Percentiles rank a stretch among this genome's conserved stretches.
Conservation (phyloP, 2,329 filamentous ascomycete genomes). For the Fonsecaea nubica region DNA sequence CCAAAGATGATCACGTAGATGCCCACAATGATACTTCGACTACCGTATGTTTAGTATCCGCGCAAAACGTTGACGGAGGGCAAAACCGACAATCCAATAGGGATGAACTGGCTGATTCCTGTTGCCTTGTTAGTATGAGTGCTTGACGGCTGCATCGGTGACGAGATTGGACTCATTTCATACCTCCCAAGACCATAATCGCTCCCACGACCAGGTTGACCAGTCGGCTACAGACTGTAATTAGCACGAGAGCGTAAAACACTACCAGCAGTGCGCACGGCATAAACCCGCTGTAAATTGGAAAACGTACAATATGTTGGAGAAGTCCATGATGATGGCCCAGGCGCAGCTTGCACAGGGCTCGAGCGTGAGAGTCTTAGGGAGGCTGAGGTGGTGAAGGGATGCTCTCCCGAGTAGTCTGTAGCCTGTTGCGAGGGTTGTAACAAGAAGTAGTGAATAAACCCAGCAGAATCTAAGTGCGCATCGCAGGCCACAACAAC, state of each 20-base stretch:
- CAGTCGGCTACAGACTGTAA: constrained; percentile 70
- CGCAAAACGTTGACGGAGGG: constrained; percentile 6
- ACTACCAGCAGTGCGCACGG: not conserved
- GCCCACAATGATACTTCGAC: constrained; percentile 77
- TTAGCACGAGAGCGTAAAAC: constrained; percentile 15
- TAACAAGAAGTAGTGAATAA: not conserved
- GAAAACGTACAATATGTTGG: constrained; percentile 81
- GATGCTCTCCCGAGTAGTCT: not conserved
- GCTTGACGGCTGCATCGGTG: constrained; percentile 41
- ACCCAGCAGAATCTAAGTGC: constrained; percentile 10
- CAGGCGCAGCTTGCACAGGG: constrained; percentile 6
- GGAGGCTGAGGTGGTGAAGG: not conserved
- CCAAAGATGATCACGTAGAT: constrained; percentile 92
- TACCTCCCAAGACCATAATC: constrained; percentile 84
- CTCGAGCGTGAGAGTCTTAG: not conserved
- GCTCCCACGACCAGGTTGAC: constrained; percentile 89
- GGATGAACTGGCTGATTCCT: constrained; percentile 56
- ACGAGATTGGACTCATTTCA: constrained; percentile 44
- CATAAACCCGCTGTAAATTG: constrained; percentile 14
- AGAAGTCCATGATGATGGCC: constrained; percentile 76
- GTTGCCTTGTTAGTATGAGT: constrained; percentile 30
- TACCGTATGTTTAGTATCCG: constrained; percentile 46
- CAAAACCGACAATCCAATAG: constrained; percentile 44
- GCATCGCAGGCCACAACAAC: constrained; percentile 28
- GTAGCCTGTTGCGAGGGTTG: not conserved